phyloP scores from a whole-genome alignment of 2,329 filamentous ascomycete species.

The Cadophora gregata region DNA sequence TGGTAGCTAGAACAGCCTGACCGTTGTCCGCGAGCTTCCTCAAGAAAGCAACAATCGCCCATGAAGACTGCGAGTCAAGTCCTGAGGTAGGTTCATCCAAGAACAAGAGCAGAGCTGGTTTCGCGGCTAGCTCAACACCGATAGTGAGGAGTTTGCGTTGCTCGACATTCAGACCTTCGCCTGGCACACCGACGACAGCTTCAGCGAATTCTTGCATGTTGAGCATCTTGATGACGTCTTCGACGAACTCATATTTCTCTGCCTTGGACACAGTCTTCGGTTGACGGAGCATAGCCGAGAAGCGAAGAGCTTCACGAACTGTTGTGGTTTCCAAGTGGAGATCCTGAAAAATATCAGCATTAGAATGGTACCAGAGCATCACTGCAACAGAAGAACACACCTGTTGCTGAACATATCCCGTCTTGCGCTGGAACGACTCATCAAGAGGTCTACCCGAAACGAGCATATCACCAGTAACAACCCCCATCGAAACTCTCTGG shows the following conservation, averaged over 20 bases:
- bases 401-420: constrained; percentile 91
- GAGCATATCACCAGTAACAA: constrained; percentile 83
- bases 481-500: constrained; percentile 83
- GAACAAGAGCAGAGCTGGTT: constrained; percentile 87
- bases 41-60: constrained; percentile 87
- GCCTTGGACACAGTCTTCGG: constrained; percentile 71
- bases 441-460: constrained; percentile 40
- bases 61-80: constrained; percentile 91
- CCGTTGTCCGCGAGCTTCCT: constrained; percentile 89
- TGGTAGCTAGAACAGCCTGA: constrained; percentile 91
- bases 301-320: constrained; percentile 82
- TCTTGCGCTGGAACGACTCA: constrained; percentile 86
- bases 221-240: constrained; percentile 88
- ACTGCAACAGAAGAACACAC: neutral
- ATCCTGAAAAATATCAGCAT: constrained; percentile 53
- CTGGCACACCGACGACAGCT: constrained; percentile 88
- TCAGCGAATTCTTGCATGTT: constrained; percentile 93
- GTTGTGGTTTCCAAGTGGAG: constrained; percentile 85
- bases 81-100: constrained; percentile 95
- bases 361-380: neutral
- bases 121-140: constrained; percentile 93
- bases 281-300: constrained; percentile 86
- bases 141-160: constrained; percentile 84
- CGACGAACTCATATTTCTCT: constrained; percentile 88
- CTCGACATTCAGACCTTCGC: constrained; percentile 80